Evolutionary conservation across 257 asterid genomes (phyloP).

Genomic region (Striga asiatica): DNA sequence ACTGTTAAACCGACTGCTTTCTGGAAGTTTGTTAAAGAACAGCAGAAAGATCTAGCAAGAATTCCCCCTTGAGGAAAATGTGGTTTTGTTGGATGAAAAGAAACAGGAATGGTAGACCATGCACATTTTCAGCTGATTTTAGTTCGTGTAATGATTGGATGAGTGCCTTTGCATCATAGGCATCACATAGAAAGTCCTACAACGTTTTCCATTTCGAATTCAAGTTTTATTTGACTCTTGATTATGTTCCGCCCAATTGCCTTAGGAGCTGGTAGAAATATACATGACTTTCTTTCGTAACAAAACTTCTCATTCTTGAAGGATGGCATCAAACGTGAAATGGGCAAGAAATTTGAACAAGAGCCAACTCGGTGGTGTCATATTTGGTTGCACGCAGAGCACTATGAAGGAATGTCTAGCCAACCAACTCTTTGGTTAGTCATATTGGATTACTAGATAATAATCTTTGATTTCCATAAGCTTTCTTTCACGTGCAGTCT

Average conservation of each 20-base stretch:
- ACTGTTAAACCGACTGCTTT: background rate
- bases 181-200: background rate
- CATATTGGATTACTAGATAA: background rate
- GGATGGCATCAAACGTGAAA: constrained; percentile 6
- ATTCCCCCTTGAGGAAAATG: background rate
- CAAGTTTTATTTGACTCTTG: constrained; percentile 11
- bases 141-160: no score
- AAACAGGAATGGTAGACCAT: background rate
- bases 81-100: background rate
- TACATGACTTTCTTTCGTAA: constrained; percentile 10
- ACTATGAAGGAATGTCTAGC: constrained; percentile 31
- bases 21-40: no score
- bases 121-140: background rate
- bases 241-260: constrained; percentile 8
- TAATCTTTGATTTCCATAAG: background rate
- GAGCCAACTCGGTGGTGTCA: constrained; percentile 43
- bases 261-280: constrained; percentile 31
- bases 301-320: constrained; percentile 16
- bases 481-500: background rate
- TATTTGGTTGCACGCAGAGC: constrained; percentile 36
- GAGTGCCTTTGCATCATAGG: no score
- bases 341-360: constrained; percentile 28
- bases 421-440: constrained; percentile 47
- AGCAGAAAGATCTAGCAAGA: background rate
- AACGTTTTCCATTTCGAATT: background rate